Percentiles rank a stretch among this genome's conserved stretches.
Evolutionary conservation across 1,284 basidiomycete species (phyloP).

Genomic region (Cerrena zonata): DNA sequence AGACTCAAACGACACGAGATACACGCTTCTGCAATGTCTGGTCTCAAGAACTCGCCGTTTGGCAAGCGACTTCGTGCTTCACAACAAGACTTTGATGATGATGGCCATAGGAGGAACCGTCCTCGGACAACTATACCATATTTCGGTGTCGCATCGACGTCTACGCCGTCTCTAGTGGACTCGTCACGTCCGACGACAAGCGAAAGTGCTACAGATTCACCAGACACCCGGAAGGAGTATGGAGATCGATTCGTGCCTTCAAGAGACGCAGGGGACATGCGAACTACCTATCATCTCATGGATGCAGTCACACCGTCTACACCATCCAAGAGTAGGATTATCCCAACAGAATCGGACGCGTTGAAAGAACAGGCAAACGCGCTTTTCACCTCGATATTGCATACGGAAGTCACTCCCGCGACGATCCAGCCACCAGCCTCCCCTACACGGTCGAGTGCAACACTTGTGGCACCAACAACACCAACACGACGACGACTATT

Average conservation of each 20-base stretch:
- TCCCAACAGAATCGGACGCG: constrained; percentile 74
- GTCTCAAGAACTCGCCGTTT: constrained; percentile 74
- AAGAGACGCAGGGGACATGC: constrained; percentile 65
- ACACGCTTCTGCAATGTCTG: constrained; percentile 45
- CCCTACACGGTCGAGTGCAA: constrained; percentile 46
- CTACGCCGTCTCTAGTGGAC: constrained; percentile 45
- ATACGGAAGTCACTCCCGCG: constrained; percentile 69
- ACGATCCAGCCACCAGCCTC: constrained; percentile 55
- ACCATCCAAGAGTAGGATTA: constrained; percentile 63
- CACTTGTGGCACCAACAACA: constrained; percentile 47
- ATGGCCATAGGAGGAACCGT: constrained; percentile 44
- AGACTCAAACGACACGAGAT: constrained; percentile 12
- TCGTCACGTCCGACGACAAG: constrained; percentile 44
- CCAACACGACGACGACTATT: constrained; percentile 66
- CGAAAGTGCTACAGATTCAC: constrained; percentile 54
- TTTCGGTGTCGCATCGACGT: constrained; percentile 40
- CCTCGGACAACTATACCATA: constrained; percentile 28
- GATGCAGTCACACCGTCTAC: constrained; percentile 63
- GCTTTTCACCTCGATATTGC: constrained; percentile 67
- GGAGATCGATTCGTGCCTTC: constrained; percentile 75
- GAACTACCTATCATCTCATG: constrained; percentile 71
- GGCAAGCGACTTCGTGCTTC: constrained; percentile 70
- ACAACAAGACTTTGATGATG: constrained; percentile 51
- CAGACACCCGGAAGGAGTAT: constrained; percentile 50
- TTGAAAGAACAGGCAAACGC: constrained; percentile 78